A percentile compares a stretch with the other conserved stretches of the same genome.
phyloP scores from a whole-genome alignment of 2,329 filamentous ascomycete species.

The Talaromyces sp. region DNA sequence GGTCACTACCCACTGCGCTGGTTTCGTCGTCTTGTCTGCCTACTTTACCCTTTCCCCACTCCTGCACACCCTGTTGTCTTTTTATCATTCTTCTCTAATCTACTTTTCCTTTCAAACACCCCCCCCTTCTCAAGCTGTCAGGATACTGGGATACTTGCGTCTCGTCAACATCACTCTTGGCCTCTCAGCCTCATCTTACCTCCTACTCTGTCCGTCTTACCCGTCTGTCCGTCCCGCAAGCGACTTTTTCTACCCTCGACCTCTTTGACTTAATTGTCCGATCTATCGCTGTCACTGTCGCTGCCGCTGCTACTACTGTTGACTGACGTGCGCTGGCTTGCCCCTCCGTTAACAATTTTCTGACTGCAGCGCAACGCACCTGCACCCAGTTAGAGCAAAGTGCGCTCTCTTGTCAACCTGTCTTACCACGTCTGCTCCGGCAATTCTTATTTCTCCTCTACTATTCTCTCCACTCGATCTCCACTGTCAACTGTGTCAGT shows the following conservation, averaged over 20 bases:
- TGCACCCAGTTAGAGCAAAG: constrained; percentile 13
- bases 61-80: constrained; percentile 3
- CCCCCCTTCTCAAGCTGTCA: neutral
- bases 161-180: constrained; percentile 1
- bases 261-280: constrained; percentile 8
- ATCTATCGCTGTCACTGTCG: constrained; percentile 9
- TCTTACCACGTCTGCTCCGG: constrained; percentile 12
- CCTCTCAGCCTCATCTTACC: constrained; percentile 17
- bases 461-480: constrained; percentile 16
- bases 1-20: constrained; percentile 5
- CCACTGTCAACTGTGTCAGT: constrained; percentile 17
- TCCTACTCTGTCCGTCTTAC: constrained; percentile 4
- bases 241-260: neutral
- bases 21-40: constrained; percentile 3
- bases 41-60: neutral
- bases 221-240: constrained; percentile 1
- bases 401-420: constrained; percentile 2
- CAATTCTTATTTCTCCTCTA: constrained; percentile 4
- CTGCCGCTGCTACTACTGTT: neutral
- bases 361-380: constrained; percentile 15
- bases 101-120: neutral
- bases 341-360: constrained; percentile 6
- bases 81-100: neutral
- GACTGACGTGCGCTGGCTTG: constrained; percentile 16
- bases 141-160: constrained; percentile 9